Percentiles rank a stretch among this genome's conserved stretches.
These are phyloP conservation scores for Colletotrichum siamense DNA, from an alignment of 2,329 filamentous ascomycete species.

Conservation along the genomic window DNA sequence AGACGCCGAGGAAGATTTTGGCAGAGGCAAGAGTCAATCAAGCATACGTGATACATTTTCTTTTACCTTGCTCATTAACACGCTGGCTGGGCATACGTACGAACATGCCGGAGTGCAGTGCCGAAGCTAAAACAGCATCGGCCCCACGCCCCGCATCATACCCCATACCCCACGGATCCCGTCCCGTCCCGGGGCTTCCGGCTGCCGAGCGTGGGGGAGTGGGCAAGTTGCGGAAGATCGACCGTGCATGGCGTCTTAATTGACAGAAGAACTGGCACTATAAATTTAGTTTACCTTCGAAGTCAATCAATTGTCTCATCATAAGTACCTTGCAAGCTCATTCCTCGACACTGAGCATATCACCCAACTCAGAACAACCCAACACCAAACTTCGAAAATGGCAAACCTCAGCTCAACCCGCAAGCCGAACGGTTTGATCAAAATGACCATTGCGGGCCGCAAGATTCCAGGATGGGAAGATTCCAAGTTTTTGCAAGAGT, in stretches of 20 bases:
- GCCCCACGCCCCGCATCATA: not conserved
- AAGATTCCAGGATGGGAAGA: not conserved
- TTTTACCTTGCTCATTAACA: no score
- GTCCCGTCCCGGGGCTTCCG: not conserved
- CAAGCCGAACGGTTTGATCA: not conserved
- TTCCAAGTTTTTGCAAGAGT: not conserved
- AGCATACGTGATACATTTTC: no score
- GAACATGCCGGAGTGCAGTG: not conserved
- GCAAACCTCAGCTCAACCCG: rapidly evolving
- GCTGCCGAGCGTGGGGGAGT: not conserved
- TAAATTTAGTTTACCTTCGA: not conserved
- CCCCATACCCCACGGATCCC: not conserved
- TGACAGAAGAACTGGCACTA: not conserved
- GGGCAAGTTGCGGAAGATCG: not conserved
- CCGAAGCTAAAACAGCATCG: not conserved
- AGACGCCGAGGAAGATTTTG: no score
- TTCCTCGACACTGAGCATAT: no score
- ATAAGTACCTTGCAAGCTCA: no score
- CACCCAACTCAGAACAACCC: no score
- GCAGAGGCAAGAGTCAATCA: no score
- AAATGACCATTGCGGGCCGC: not conserved
- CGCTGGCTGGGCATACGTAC: no score
- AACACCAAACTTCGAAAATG: not conserved
- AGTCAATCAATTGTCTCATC: not conserved
- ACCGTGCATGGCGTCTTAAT: not conserved